These are phyloP conservation scores for Cladosporium sp. DNA, from an alignment of 2,329 filamentous ascomycete species.

Conservation along the genomic window DNA sequence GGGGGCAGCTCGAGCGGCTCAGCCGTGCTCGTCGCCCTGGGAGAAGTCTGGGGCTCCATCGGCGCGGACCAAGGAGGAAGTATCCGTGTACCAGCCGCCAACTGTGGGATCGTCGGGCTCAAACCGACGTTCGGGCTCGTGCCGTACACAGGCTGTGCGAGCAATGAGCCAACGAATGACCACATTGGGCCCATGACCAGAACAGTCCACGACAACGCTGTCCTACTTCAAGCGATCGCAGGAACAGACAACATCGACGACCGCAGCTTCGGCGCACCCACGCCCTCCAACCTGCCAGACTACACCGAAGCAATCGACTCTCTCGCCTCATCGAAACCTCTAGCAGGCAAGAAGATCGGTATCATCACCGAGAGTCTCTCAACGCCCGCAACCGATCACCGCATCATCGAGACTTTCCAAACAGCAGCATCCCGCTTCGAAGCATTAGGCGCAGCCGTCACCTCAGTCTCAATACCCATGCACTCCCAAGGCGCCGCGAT, in stretches of 20 bases:
- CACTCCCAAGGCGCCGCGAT: conserved; percentile 44
- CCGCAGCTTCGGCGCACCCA: conserved; percentile 28
- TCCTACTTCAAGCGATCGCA: conserved; percentile 40
- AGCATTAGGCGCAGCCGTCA: conserved; percentile 38
- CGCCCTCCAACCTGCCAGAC: conserved; percentile 21
- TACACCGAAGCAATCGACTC: conserved; percentile 20
- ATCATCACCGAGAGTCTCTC: conserved; percentile 40
- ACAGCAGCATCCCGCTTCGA: conserved; percentile 32
- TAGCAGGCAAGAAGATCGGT: conserved; percentile 33
- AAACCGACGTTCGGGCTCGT: conserved; percentile 47
- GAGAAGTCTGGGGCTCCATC: conserved; percentile 33
- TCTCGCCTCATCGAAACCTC: conserved; percentile 14
- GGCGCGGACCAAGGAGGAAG: conserved; percentile 37
- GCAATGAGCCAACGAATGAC: conserved; percentile 40
- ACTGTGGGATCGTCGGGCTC: conserved; percentile 32
- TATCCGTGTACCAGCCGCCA: conserved; percentile 33
- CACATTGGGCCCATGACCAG: conserved; percentile 43
- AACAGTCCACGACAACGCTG: conserved; percentile 39
- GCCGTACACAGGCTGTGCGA: conserved; percentile 45
- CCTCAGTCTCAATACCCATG: conserved; percentile 41
- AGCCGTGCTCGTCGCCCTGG: conserved; percentile 38
- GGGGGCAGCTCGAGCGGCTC: conserved; percentile 45
- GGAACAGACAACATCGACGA: conserved; percentile 46
- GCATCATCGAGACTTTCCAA: conserved; percentile 34
- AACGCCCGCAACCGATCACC: conserved; percentile 30